phyloP scores from a whole-genome alignment of 2,329 filamentous ascomycete genomes.

The Ophiostoma sp. region DNA sequence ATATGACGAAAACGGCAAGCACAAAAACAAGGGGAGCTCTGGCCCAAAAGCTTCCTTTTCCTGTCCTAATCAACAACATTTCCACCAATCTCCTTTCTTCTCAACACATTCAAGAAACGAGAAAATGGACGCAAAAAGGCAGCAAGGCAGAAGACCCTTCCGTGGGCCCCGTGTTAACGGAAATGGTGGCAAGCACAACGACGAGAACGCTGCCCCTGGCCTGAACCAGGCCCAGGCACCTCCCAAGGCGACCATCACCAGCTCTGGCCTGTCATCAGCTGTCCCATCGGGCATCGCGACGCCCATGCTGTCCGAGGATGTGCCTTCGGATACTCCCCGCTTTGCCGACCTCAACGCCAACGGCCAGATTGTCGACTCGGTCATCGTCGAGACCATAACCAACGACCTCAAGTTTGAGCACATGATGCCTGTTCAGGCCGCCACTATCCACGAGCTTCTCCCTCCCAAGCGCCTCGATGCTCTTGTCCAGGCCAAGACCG shows the following conservation, averaged over 20 bases:
- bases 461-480: constrained; percentile 45
- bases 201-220: not conserved
- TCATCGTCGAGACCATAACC: constrained; percentile 45
- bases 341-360: constrained; percentile 43
- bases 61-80: not conserved
- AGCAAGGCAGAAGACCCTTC: constrained; percentile 10
- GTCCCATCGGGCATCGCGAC: constrained; percentile 27
- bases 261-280: constrained; percentile 7
- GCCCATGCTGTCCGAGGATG: constrained; percentile 36
- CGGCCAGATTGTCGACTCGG: constrained; percentile 41
- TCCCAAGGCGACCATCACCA: not conserved
- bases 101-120: not conserved
- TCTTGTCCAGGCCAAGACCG: constrained; percentile 78
- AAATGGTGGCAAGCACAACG: not conserved
- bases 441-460: constrained; percentile 46
- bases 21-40: not conserved
- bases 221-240: not conserved
- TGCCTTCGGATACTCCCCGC: constrained; percentile 42
- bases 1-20: constrained; percentile 15
- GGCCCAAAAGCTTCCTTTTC: not conserved
- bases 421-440: constrained; percentile 53
- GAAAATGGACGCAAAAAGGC: constrained; percentile 13
- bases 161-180: not conserved
- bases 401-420: constrained; percentile 46
- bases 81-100: not conserved